Conservation (phyloP, 257 asterid species). For the Cinchona pubescens region DNA sequence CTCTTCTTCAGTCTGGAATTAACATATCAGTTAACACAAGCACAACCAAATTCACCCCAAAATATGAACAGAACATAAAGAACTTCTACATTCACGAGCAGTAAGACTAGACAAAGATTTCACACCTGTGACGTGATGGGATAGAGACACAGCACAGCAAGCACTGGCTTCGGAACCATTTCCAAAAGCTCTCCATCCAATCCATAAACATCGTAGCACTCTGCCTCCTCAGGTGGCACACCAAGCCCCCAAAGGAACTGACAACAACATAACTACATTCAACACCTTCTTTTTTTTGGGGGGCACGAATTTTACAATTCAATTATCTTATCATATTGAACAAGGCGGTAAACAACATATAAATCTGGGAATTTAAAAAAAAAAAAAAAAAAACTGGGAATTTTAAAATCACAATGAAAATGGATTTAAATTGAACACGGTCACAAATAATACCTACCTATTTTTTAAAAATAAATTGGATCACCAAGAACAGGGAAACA, state of each 20-base stretch:
- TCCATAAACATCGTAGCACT: slow-evolving; percentile 93
- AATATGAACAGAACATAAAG: neutral
- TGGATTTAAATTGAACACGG: no score
- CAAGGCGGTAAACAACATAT: neutral
- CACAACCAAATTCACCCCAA: neutral
- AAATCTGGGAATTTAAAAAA: no score
- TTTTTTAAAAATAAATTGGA: no score
- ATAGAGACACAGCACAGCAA: slow-evolving; percentile 81
- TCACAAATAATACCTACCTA: no score
- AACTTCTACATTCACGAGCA: neutral
- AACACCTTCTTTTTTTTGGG: neutral
- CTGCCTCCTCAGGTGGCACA: slow-evolving; percentile 62
- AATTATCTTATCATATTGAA: neutral
- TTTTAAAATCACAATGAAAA: no score
- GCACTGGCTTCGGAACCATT: slow-evolving; percentile 95
- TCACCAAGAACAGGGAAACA: neutral
- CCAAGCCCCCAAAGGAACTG: slow-evolving; percentile 98
- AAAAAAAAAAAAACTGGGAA: no score
- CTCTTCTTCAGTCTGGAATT: slow-evolving; percentile 77
- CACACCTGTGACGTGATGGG: slow-evolving; percentile 72
- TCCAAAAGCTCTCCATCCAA: slow-evolving; percentile 86
- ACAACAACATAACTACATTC: slow-evolving; percentile 17
- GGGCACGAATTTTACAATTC: no score
- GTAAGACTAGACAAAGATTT: neutral
- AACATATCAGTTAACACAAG: slow-evolving; percentile 10